Evolutionary conservation across 257 asterid species (phyloP).

Genomic region (Anisodus tanguticus): DNA sequence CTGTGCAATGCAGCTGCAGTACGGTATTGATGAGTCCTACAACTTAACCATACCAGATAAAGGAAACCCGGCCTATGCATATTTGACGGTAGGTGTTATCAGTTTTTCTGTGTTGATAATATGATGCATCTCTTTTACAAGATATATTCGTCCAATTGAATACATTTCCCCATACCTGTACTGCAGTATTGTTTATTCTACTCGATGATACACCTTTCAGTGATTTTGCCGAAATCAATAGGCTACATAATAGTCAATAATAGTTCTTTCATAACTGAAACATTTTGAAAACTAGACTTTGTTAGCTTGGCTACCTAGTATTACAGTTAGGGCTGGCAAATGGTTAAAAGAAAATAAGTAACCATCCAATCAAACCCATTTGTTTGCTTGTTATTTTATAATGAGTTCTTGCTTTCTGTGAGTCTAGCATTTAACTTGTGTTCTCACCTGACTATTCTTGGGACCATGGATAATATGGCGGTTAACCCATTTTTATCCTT

Average conservation of each 20-base stretch:
- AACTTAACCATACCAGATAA: conserved; percentile 56
- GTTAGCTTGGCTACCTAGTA: neutral
- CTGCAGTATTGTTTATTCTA: neutral
- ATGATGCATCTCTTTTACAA: neutral
- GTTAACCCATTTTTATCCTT: no score
- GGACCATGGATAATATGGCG: no score
- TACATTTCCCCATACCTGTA: neutral
- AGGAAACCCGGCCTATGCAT: conserved; percentile 59
- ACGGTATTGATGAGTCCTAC: conserved; percentile 80
- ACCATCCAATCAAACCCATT: no score
- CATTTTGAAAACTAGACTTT: neutral
- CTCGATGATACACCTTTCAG: neutral
- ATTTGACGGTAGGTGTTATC: conserved; percentile 58
- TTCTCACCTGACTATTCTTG: no score
- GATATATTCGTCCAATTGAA: neutral
- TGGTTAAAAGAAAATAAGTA: no score
- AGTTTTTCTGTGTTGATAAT: neutral
- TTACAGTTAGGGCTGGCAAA: neutral
- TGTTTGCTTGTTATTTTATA: no score
- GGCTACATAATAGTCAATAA: neutral
- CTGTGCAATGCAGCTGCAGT: conserved; percentile 63
- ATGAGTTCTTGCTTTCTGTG: no score
- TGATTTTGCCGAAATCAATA: conserved; percentile 1
- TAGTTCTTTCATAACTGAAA: neutral
- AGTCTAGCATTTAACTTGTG: no score